phyloP scores from a whole-genome alignment of 2,329 filamentous ascomycete species.

The Trichoderma atrobrunneum region DNA sequence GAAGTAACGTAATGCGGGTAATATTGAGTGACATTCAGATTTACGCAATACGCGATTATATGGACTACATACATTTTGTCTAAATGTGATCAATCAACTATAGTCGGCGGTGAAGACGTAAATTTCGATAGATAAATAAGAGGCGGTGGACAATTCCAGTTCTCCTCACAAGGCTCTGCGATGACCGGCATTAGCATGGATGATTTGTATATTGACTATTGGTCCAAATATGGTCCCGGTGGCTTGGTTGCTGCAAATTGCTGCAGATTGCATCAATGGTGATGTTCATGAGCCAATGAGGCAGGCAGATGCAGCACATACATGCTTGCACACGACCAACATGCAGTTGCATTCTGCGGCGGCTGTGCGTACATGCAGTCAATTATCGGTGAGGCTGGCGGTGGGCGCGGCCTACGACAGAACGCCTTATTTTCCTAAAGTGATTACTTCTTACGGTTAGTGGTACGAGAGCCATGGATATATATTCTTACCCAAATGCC shows the following conservation, averaged over 20 bases:
- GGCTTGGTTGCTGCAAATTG: background rate
- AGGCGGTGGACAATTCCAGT: background rate
- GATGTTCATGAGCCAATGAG: background rate
- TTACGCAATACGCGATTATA: background rate
- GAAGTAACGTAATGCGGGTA: background rate
- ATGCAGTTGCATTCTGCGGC: background rate
- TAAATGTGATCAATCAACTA: background rate
- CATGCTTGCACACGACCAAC: background rate
- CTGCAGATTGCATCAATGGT: background rate
- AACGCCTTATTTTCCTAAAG: background rate
- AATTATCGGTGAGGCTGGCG: background rate
- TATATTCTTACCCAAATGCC: too few species aligned
- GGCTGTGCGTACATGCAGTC: background rate
- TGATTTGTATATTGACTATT: background rate
- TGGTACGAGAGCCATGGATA: background rate
- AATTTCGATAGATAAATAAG: background rate
- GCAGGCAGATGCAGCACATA: background rate
- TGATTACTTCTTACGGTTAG: background rate
- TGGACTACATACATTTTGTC: background rate
- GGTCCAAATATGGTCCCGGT: background rate
- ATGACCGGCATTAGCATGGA: background rate
- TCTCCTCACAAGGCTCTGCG: background rate
- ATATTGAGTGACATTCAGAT: background rate
- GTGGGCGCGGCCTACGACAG: background rate
- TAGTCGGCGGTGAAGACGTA: background rate